Base-by-base conservation (phyloP, 2,329 filamentous ascomycete genomes). In the Rhinocladiella mackenziei region DNA sequence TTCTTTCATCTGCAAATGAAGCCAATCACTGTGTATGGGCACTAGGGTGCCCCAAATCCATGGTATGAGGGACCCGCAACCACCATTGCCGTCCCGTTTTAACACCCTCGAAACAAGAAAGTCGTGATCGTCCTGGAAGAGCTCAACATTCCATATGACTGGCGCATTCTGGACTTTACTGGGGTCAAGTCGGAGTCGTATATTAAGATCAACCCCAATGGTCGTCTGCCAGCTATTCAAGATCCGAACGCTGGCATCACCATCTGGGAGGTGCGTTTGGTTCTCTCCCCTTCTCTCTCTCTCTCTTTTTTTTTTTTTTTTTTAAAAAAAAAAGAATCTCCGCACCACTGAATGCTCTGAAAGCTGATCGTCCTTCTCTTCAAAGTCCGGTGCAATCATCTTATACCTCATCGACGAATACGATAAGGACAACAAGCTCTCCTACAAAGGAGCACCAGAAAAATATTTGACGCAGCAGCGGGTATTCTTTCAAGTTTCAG, bases 321-420 rank as follows among this genome's bases (percentile, higher is more conserved):
- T n/a, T n/a, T n/a, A n/a, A n/a, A n/a, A n/a, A n/a, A n/a, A n/a
- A n/a, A n/a, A n/a, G n/a, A n/a, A n/a, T n/a, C n/a, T n/a, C n/a
- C n/a, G n/a, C n/a, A n/a, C n/a, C n/a, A n/a, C n/a, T n/a, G n/a
- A n/a, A n/a, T n/a, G n/a, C n/a, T n/a, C n/a, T n/a, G n/a, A n/a
- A n/a, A n/a, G n/a, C n/a, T n/a, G n/a, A n/a, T n/a, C n/a, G n/a
- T n/a, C n/a, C n/a, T n/a, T n/a, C n/a, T 20, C 7, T 10, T 10
- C 17, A 18, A 36, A 72, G 46, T 68, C 66, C 10, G 67, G 66
- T 28, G 68, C 68, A 28, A 70, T 70, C 34, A 40, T 69, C 50
- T 60, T 68, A 48, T 71, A 70, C 45, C 60, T 71, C 2, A 43
- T 70, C 19, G 68, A 71, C n/a, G 60, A 53, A 8, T 70, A 74